These are phyloP conservation scores for Acacia confusa DNA, from an alignment of 306 rosid species.

Conservation along the genomic window DNA sequence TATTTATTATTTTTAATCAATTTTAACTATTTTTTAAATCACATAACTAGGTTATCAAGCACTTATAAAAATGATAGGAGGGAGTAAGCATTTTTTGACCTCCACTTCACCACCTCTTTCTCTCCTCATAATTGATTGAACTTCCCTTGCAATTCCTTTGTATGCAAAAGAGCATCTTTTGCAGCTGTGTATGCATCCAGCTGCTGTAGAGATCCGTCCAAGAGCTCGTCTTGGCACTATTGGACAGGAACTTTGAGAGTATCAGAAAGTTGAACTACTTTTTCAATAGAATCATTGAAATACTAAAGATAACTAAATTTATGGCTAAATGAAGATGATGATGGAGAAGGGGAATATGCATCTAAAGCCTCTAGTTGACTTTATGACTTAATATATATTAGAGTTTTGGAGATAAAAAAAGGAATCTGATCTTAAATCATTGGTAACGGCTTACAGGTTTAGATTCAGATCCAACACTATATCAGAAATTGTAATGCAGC, in stretches of 20 bases:
- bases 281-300: slow-evolving; percentile 10
- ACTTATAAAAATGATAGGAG: no score
- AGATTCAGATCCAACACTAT: neutral
- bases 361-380: neutral
- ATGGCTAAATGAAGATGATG: neutral
- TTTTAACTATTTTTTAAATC: no score
- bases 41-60: rapidly evolving
- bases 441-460: neutral
- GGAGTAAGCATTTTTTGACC: no score
- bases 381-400: slow-evolving; percentile 36
- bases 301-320: neutral
- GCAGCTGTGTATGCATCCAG: neutral
- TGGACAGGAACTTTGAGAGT: neutral
- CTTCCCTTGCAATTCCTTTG: no score
- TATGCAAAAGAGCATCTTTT: neutral
- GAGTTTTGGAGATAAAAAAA: slow-evolving; percentile 27
- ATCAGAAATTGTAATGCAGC: neutral
- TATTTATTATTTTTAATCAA: no score
- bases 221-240: neutral
- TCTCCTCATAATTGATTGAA: no score
- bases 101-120: no score
- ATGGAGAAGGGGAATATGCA: neutral
- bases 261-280: neutral
- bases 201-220: slow-evolving; percentile 27
- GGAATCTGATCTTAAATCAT: slow-evolving; percentile 38